Evolutionary conservation across 306 rosid species (phyloP).

Genomic region (Psophocarpus tetragonolobus): DNA sequence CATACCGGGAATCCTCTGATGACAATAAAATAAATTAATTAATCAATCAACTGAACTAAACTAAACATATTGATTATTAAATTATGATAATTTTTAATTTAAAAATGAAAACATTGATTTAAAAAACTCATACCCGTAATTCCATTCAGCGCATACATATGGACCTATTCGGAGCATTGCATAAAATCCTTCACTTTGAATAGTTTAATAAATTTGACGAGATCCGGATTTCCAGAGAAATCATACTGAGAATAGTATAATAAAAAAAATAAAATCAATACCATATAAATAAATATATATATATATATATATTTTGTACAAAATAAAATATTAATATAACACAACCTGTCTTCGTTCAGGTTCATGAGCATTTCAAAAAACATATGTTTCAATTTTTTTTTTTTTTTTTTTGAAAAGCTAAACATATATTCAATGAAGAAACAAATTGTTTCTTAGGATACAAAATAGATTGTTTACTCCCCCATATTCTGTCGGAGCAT

Average conservation of each 20-base stretch:
- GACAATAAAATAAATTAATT: background rate
- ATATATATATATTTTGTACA: no score
- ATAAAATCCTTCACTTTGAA: background rate
- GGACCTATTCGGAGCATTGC: background rate
- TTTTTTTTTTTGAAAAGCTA: no score
- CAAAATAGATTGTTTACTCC: no score
- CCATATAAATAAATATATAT: no score
- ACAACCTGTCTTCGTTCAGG: background rate
- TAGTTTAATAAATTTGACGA: background rate
- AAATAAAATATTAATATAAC: no score
- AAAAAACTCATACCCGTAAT: background rate
- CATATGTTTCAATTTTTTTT: background rate
- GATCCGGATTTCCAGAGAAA: background rate
- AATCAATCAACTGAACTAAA: background rate
- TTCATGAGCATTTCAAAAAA: background rate
- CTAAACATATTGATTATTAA: background rate
- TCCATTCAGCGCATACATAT: background rate
- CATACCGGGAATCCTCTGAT: conserved; percentile 56
- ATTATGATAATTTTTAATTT: background rate
- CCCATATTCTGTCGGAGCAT: no score
- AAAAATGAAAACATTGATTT: background rate
- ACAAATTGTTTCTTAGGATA: no score
- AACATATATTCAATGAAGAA: no score
- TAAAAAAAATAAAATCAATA: no score
- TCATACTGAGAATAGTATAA: background rate